These are phyloP conservation scores for Boletus hoseneyae DNA, from an alignment of 1,284 basidiomycete species.

Conservation along the genomic window DNA sequence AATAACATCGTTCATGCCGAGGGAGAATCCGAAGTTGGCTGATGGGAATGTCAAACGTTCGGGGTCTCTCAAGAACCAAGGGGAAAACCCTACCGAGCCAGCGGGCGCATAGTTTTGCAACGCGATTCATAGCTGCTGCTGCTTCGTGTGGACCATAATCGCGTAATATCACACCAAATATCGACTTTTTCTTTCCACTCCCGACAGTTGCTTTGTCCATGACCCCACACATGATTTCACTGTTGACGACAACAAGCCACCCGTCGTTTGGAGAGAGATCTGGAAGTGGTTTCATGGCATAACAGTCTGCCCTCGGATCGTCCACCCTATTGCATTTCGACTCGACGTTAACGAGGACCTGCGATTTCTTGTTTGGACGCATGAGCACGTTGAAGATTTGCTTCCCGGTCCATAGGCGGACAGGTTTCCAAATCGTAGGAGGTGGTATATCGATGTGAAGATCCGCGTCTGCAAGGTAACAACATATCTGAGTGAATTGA, in stretches of 20 bases:
- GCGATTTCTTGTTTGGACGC: conserved; percentile 85
- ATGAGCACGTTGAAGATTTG: conserved; percentile 97
- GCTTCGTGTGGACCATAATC: conserved; percentile 97
- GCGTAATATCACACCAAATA: conserved; percentile 96
- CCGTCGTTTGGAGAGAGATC: conserved; percentile 98
- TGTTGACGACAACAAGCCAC: conserved; percentile 96
- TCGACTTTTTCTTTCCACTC: conserved; percentile 98
- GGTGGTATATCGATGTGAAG: conserved; percentile 95
- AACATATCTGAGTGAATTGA: conserved; percentile 96
- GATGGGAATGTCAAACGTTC: conserved; percentile 5
- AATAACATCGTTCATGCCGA: conserved; percentile 99
- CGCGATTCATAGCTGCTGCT: conserved; percentile 91
- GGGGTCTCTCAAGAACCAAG: not conserved
- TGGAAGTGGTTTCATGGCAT: conserved; percentile 59
- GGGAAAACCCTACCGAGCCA: conserved; percentile 69
- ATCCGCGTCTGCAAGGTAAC: conserved; percentile 90
- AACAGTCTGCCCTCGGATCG: conserved; percentile 68
- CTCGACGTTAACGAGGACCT: conserved; percentile 93
- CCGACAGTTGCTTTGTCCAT: conserved; percentile 99
- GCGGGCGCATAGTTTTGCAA: conserved; percentile 94
- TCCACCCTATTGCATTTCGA: conserved; percentile 94
- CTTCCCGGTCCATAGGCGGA: conserved; percentile 96
- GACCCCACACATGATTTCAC: conserved; percentile 98
- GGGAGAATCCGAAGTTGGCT: conserved; percentile 97
- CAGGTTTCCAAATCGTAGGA: conserved; percentile 92